Base-by-base conservation (phyloP, 2,329 filamentous ascomycete genomes). In the Penicillium freii region DNA sequence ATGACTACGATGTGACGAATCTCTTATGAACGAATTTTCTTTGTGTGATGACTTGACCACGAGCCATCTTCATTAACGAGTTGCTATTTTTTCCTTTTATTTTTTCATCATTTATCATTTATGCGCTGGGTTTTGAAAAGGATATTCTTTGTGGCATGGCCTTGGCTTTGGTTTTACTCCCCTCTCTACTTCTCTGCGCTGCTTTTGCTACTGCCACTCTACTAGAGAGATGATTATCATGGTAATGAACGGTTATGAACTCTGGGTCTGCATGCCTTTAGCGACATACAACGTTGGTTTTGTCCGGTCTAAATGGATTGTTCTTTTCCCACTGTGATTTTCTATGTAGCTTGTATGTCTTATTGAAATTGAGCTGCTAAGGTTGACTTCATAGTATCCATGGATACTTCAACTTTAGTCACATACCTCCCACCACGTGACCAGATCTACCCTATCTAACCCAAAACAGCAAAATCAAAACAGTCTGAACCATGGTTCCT, bases 1-100 rank as follows among this genome's bases (percentile, higher is more conserved):
- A 71, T 62, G 70, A 72, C 71, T 66, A 73, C 70, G 70, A 73
- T 68, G 68, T 67, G 62, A 73, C 71, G 71, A 73, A 72, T 72
- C 64, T 71, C 62, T 66, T 72, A 62, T 61, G 50, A 57, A 67
- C 62, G 65, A 67, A 65, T 67, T 49, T 65, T 62, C 56, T 64
- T 62, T 65, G 62, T 66, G 58, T 60, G 60, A 39, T 46, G 54
- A 40, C 49, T 46, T 61, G 50, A 62, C 61, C 15, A 51, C 27
- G 49, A 51, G 50, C 40, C 50, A 46, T 52, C 50, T 45, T 56
- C 51, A 51, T 46, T 59, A 57, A 57, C 42, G 49, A 48, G 34
- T 51, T 52, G 19, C 48, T 55, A n/a, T 47, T 27, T 27, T 51
- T 34, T 49, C 40, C 50, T 19, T 31, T 44, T 38, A 0, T 49